Base-by-base conservation (phyloP, 2,329 filamentous ascomycete species). In the Talaromyces sp. region DNA sequence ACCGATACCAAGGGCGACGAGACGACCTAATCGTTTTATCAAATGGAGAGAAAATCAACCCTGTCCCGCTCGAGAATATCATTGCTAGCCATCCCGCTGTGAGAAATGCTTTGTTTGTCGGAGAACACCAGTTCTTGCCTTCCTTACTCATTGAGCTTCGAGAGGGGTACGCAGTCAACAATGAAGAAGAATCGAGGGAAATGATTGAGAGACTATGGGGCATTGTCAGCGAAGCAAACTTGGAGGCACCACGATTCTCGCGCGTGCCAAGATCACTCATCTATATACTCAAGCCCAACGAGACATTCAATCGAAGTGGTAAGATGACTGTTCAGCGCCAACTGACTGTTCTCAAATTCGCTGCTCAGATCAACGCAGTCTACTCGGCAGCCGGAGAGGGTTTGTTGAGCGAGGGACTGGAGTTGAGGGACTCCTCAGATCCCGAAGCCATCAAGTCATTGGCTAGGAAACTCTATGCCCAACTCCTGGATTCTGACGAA, bases 11-110 rank as follows among this genome's bases (percentile, higher is more conserved):
- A 33, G 75, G 75, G 1, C 65, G 77, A 12, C 66, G 61, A 0
- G 81, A 83, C 63, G 78, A 81, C 64, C 71, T 83, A 50, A 78
- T 83, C 16, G 80, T 83, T 14, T 77, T 84, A 39, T 79, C 76
- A 1, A 82, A 79, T 54, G 81, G 81, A 31, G 80, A 83, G 70
- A 83, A 84, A 68, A 66, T 83, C 6, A 84, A 84, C 64, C 78
- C 80, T 0, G 70, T 79, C 3, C 75, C 72, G 2, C 79, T 82
- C 37, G 81, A 83, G 65, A 66, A 70, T 0, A 73, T 72, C 14
- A 68, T 83, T 1, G 63, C 67, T 6, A 69, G 69, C 11, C 79
- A 82, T 50, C 75, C 77, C 0, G 65, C 71, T 1, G 66, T 83
- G 37, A 75, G 73, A 11, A 76, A 76, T 1, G 79, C 77, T 0